Evolutionary conservation across 805 yeast species (phyloP).

Genomic region (Barnettozyma vustinii): DNA sequence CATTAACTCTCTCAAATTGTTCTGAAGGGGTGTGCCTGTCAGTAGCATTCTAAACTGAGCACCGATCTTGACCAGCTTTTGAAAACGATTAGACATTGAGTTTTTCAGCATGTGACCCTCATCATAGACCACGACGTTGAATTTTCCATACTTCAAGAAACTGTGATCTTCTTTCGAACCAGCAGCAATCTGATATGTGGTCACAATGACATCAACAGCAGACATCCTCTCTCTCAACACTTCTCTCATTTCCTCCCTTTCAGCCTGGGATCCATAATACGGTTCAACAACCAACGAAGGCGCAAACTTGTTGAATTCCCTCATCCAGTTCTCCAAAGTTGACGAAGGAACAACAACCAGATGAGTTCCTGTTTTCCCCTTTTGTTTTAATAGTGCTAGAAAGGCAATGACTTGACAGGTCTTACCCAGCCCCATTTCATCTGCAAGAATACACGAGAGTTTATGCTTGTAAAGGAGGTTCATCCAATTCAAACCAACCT

Average conservation of each 20-base stretch:
- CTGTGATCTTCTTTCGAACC: slow-evolving; percentile 79
- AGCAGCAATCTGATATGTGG: slow-evolving; percentile 89
- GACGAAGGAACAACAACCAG: slow-evolving; percentile 94
- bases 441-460: slow-evolving; percentile 91
- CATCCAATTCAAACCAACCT: slow-evolving; percentile 96
- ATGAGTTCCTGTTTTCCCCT: slow-evolving; percentile 74
- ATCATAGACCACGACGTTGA: slow-evolving; percentile 89
- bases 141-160: slow-evolving; percentile 66
- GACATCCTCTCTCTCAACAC: slow-evolving; percentile 48
- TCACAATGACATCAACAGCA: slow-evolving; percentile 81
- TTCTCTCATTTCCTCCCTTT: slow-evolving; percentile 79
- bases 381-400: slow-evolving; percentile 74
- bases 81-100: slow-evolving; percentile 80
- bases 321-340: slow-evolving; percentile 93
- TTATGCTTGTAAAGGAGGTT: slow-evolving; percentile 68
- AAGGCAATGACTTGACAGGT: slow-evolving; percentile 95
- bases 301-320: slow-evolving; percentile 88
- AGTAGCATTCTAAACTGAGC: slow-evolving; percentile 82
- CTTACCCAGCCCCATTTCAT: slow-evolving; percentile 98
- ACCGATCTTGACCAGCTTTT: slow-evolving; percentile 74
- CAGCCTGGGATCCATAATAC: slow-evolving; percentile 83
- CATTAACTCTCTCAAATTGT: slow-evolving; percentile 84
- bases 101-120: slow-evolving; percentile 98
- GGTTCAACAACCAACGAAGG: slow-evolving; percentile 82
- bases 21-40: slow-evolving; percentile 97